These are phyloP conservation scores for Solanum hybrid DNA, from an alignment of 305 asterid species.

Conservation along the genomic window DNA sequence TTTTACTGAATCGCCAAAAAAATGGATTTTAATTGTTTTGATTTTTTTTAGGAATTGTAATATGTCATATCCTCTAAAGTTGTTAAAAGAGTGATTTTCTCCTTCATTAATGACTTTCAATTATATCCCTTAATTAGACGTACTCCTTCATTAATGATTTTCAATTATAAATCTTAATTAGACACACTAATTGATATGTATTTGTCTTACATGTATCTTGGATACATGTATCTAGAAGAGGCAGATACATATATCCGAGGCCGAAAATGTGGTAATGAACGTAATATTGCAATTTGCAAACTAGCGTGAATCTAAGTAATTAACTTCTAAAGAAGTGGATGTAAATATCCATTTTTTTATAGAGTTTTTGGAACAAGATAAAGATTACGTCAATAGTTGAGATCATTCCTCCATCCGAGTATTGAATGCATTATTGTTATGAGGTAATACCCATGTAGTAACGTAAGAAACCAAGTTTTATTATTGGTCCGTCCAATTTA, in stretches of 20 bases:
- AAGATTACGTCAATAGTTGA: background rate
- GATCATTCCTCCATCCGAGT: background rate
- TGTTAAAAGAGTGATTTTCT: background rate
- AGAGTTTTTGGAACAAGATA: background rate
- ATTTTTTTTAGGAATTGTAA: background rate
- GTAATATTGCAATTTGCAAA: background rate
- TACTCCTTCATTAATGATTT: background rate
- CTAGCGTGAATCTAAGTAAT: too few species aligned
- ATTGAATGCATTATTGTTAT: background rate
- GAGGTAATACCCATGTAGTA: background rate
- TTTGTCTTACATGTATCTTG: background rate
- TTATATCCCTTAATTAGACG: background rate
- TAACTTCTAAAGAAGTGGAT: too few species aligned
- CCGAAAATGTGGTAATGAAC: background rate
- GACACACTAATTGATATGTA: background rate
- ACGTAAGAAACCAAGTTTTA: background rate
- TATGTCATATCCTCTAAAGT: background rate
- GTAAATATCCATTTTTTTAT: too few species aligned
- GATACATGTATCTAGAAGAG: background rate
- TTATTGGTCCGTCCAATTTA: background rate
- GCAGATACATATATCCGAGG: too few species aligned
- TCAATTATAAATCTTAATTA: background rate
- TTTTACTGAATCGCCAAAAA: background rate
- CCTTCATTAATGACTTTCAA: background rate
- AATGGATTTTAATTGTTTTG: too few species aligned